These are phyloP conservation scores for Rhypophila decipiens DNA, from an alignment of 495 filamentous ascomycete genomes.

Conservation along the genomic window DNA sequence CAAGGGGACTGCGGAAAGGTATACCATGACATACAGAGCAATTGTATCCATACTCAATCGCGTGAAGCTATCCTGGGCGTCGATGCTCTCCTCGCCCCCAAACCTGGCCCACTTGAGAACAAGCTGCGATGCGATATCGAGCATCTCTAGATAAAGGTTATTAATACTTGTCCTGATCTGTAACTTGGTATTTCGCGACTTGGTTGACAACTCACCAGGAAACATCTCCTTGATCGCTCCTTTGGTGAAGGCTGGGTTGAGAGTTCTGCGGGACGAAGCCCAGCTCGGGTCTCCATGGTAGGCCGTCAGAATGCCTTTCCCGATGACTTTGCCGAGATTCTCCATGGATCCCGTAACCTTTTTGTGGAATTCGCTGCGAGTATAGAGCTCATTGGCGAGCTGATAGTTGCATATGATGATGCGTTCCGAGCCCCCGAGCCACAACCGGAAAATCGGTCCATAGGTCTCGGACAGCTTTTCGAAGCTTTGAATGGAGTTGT, in stretches of 20 bases:
- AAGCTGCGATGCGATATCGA: conserved; percentile 58
- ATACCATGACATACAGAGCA: conserved; percentile 44
- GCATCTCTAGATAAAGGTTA: conserved; percentile 50
- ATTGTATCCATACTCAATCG: conserved; percentile 62
- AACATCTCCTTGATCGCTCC: conserved; percentile 55
- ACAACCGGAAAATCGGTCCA: conserved; percentile 12
- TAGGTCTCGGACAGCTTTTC: conserved; percentile 15
- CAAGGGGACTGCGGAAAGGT: too few species aligned
- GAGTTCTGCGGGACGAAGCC: conserved; percentile 55
- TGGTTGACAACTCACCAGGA: conserved; percentile 49
- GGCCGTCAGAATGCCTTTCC: conserved; percentile 54
- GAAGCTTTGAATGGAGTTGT: conserved; percentile 15
- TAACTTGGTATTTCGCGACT: too few species aligned
- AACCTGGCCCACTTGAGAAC: conserved; percentile 61
- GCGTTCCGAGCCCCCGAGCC: conserved; percentile 11
- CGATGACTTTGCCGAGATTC: conserved; percentile 45
- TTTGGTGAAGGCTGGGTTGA: conserved; percentile 58
- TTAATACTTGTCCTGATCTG: conserved; percentile 5
- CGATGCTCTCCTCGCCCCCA: conserved; percentile 45
- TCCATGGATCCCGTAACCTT: conserved; percentile 13
- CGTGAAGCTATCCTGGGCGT: conserved; percentile 57
- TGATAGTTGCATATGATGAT: conserved; percentile 43
- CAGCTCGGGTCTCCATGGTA: conserved; percentile 49
- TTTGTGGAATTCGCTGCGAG: conserved; percentile 39
- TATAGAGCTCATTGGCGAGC: conserved; percentile 53